These are phyloP conservation scores for Silene latifolia DNA, from an alignment of 148 eudicot species.

Conservation along the genomic window DNA sequence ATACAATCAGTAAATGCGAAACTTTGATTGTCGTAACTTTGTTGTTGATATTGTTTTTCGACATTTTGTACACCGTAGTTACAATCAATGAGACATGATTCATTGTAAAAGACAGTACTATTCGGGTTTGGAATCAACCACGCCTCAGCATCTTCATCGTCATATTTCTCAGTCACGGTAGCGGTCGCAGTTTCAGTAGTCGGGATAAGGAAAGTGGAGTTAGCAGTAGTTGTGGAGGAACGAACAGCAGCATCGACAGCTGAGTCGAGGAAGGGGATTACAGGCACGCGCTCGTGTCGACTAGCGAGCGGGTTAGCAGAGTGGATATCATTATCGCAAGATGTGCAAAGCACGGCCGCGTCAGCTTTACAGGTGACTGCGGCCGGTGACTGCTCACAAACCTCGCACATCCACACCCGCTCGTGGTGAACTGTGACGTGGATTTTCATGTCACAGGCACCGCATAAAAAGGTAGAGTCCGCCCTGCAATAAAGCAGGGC, in stretches of 20 bases:
- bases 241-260: constrained; percentile 22
- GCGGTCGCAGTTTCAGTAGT: not conserved
- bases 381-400: constrained; percentile 78
- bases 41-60: not conserved
- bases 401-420: constrained; percentile 80
- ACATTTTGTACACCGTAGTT: constrained; percentile 23
- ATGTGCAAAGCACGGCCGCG: constrained; percentile 60
- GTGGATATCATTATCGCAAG: constrained; percentile 81
- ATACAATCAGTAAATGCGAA: constrained; percentile 49
- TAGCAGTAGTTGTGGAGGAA: constrained; percentile 8
- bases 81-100: constrained; percentile 42
- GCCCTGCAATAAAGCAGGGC: constrained; percentile 61
- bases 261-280: constrained; percentile 55
- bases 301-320: constrained; percentile 67
- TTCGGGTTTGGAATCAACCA: constrained; percentile 63
- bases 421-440: constrained; percentile 62
- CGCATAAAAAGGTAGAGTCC: constrained; percentile 61
- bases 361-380: constrained; percentile 72
- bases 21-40: not conserved
- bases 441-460: constrained; percentile 51
- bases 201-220: constrained; percentile 22
- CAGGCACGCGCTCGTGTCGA: constrained; percentile 72
- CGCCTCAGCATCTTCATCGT: constrained; percentile 40
- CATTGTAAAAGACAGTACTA: constrained; percentile 36
- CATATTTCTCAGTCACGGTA: not conserved